Base-by-base conservation (phyloP, 345 rosid species). In the Aquilaria sinensis region DNA sequence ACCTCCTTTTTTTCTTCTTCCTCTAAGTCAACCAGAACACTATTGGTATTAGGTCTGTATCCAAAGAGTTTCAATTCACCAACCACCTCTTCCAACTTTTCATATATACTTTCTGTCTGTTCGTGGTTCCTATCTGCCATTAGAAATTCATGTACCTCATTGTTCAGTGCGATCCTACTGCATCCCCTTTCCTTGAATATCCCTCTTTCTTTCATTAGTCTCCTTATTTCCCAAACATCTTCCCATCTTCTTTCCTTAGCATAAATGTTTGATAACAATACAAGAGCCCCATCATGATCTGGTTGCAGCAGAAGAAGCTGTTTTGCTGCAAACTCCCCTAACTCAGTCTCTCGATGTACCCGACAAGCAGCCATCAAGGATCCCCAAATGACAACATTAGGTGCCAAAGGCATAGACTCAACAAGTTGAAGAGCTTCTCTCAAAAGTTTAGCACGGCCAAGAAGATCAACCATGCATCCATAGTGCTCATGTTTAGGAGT, bases 221-320 rank as follows among this genome's bases (percentile, higher is more conserved):
- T 65, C 63, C 96, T 78, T 60, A 90, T 5, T 71, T 73, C 80
- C 51, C 80, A 83, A 2, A 77, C 89, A 57, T 78, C 81, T 9
- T 83, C 75, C 90, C 90, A 88, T 71, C 82, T 82, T 61, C 71
- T 76, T 64, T 79, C 87, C 74, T 74, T 70, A 2, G 96, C 90
- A 14, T 82, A 81, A 31, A 90, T 82, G 76, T 88, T 88, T 3
- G 96, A 81, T 68, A 87, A 67, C 43, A 84, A 61, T 60, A 90
- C 83, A n/a, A 77, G 68, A 53, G 92, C 87, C 16, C 95, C 92
- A 12, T 83, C 79, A 23, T 82, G 87, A 56, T 72, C 62, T 52
- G 86, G 92, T 31, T 85, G 83, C 45, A 85, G 71, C 50, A 68
- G 71, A 60, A 88, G 85, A 62, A 88, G 68, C 50, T 62, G 76